Percentiles rank a stretch among this genome's conserved stretches.
These are phyloP conservation scores for Phoma herbarum DNA, from an alignment of 2,329 filamentous ascomycete genomes.

Conservation along the genomic window DNA sequence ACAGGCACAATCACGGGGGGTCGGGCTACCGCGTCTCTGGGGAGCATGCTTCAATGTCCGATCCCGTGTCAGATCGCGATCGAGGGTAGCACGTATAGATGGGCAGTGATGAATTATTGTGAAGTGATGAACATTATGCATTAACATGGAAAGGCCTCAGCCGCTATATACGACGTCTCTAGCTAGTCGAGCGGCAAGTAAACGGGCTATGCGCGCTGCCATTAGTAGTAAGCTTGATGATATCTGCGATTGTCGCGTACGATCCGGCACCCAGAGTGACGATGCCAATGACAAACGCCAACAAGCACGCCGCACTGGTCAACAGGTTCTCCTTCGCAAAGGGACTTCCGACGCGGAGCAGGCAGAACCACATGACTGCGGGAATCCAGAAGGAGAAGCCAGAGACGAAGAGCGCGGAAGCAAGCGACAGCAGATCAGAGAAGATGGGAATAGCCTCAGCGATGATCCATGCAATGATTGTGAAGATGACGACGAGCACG, in stretches of 20 bases:
- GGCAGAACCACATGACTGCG: slow-evolving; percentile 24
- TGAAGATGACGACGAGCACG: slow-evolving; percentile 24
- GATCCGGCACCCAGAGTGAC: slow-evolving; percentile 21
- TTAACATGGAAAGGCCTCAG: background rate
- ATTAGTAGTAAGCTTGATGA: slow-evolving; percentile 18
- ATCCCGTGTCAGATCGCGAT: too few species aligned
- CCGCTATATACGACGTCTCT: background rate
- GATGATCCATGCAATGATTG: slow-evolving; percentile 26
- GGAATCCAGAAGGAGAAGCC: slow-evolving; percentile 28
- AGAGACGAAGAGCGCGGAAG: slow-evolving; percentile 24
- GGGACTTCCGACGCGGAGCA: slow-evolving; percentile 18
- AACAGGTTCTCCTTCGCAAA: slow-evolving; percentile 21
- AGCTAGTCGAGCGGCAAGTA: slow-evolving; percentile 20
- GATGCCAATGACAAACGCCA: slow-evolving; percentile 23
- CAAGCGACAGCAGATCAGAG: slow-evolving; percentile 25
- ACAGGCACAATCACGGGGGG: too few species aligned
- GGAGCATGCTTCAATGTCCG: too few species aligned
- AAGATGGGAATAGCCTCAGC: slow-evolving; percentile 28
- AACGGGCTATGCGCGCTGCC: slow-evolving; percentile 25
- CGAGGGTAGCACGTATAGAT: too few species aligned
- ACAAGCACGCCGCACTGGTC: slow-evolving; percentile 17
- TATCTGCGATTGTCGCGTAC: slow-evolving; percentile 26
- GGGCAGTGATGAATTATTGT: background rate
- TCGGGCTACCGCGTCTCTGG: too few species aligned
- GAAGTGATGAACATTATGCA: slow-evolving; percentile 7